These are phyloP conservation scores for Sherardia arvensis DNA, from an alignment of 257 asterid genomes.

Conservation along the genomic window DNA sequence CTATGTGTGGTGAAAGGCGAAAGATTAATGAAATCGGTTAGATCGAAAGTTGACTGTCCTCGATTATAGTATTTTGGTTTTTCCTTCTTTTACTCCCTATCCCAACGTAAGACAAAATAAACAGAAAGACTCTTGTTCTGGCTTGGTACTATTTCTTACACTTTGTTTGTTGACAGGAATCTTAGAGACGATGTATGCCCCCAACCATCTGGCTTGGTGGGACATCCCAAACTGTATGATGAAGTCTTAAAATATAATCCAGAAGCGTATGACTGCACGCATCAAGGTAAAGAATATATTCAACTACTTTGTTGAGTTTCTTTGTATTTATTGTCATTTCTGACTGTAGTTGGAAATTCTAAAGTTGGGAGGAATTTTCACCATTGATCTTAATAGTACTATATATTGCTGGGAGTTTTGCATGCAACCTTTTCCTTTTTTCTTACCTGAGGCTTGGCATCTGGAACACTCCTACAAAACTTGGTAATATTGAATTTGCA, in stretches of 20 bases:
- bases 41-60: background rate
- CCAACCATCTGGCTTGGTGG: constrained; percentile 32
- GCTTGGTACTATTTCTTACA: constrained; percentile 11
- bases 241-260: constrained; percentile 66
- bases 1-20: background rate
- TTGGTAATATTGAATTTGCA: background rate
- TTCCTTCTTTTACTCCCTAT: background rate
- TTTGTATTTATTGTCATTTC: background rate
- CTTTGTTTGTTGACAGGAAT: constrained; percentile 44
- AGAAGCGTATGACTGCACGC: constrained; percentile 43
- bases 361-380: background rate
- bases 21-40: background rate
- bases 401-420: background rate
- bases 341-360: background rate
- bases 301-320: constrained; percentile 8
- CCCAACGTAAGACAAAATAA: background rate
- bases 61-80: background rate
- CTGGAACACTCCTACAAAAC: background rate
- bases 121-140: background rate
- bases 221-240: constrained; percentile 44
- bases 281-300: constrained; percentile 63
- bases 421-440: background rate
- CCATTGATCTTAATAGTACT: background rate
- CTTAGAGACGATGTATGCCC: constrained; percentile 56
- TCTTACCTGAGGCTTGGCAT: background rate